Base-by-base conservation (phyloP, 805 yeast species). In the Lachancea cidri region DNA sequence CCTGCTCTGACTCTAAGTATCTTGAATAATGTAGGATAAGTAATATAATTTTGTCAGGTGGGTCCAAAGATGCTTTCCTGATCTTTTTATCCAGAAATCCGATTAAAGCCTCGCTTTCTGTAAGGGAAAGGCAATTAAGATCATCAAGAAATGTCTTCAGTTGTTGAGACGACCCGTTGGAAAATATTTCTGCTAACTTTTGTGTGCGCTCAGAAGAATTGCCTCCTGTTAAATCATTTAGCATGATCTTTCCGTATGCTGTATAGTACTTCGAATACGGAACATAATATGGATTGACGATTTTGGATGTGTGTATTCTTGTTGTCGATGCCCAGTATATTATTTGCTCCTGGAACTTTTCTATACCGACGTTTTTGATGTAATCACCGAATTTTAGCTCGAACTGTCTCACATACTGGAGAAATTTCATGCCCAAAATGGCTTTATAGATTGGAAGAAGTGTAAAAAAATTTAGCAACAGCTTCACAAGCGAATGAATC, bases 371-470 rank as follows among this genome's bases (percentile, higher is more conserved):
- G 29, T 57, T 55, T 20, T 52, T 58, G 24, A 60, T 50, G 30
- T 48, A 59, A 4, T 36, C 24, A 9, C 48, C 48, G 34, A 55
- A 54, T 6, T 39, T 22, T 13, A 59, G 39, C 14, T 53, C 47
- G 38, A 45, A 59, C 32, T 52, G 53, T 14, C 40, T 37, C n/a
- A 56, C 39, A 20, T 60, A 60, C 37, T 60, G 59, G 15, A 59
- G 41, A 43, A 60, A 52, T 44, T 62, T 62, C 36, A 62, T 33
- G 3, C 61, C 64, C 35, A 57, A 56, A 11, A 58, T 38, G 3
- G 47, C 42, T 42, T 54, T 58, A 19, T 39, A 46, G 5, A 38
- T 38, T 3, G 59, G 50, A 24, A 50, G 29, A 6, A 49, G 22
- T 1, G 54, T 45, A 22, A 49, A 59, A 37, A 55, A 52, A 42